Evolutionary conservation across 2,329 filamentous ascomycete species (phyloP), one percentile per base, ranked within the genome.

Genomic region (Aspergillus pseudotamarii): DNA sequence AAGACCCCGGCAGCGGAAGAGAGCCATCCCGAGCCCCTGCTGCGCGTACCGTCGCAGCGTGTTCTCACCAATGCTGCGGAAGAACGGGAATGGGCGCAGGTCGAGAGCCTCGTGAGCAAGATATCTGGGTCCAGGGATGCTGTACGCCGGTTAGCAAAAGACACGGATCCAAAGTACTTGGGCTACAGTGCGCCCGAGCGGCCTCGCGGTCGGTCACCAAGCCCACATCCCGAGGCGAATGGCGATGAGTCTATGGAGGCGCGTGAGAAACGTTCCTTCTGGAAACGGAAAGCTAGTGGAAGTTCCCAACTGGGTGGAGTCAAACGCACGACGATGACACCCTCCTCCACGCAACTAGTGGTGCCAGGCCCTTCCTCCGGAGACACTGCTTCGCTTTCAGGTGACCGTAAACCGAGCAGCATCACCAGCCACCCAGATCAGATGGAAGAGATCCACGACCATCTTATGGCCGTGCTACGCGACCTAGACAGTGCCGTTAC

Each of bases 81-180:
- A 70, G 90, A 94, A 59, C 85, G 86, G 64, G 93, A 97, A 76
- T 99, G 95, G 95, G 86, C 88, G 63, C 90, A 91, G 70, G 90
- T 97, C 1, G 94, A 97, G 78, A 84, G 89, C 1, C 82, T 99
- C 43, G 91, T 98, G 32, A 93, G 93, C 74, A 88, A 92, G 64
- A 88, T 98, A 16, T 91, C 93, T 8, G 93, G 93, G 1, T 94
- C 93, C 55, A 86, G 95, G 70, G 95, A 99, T 80, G 93, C 93
- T 1, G 87, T 97, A 26, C 89, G 94, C 57, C 88, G 92, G 43
- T 82, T 99, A 51, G 94, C 94, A 12, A 93, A 91, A 75, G 92
- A 96, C 72, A 93, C 93, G 56, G 89, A 92, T 64, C 85, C 86
- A 2, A 90, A 89, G 72, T 86, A 87, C 64, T 66, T 77, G 64